Evolutionary conservation across 2,329 filamentous ascomycete genomes (phyloP), one percentile per base, ranked within the genome.

Genomic region (Ascochyta koolunga): DNA sequence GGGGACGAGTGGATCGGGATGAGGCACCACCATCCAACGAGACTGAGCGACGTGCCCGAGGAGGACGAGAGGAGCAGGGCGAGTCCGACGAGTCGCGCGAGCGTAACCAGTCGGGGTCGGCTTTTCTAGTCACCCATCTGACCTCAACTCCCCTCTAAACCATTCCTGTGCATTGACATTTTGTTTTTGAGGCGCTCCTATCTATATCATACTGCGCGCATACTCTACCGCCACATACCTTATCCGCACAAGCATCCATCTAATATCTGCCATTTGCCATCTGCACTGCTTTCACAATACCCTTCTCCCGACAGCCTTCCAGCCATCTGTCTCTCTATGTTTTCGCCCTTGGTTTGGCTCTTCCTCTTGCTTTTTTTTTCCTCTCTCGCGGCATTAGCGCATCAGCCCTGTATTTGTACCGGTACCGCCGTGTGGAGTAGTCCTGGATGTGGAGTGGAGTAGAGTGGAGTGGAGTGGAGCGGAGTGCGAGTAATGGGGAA

Each of bases 31-130:
- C 73, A 76, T 43, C 73, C 73, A 0, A 76, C 73, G 2, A 57
- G 73, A 33, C 50, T 76, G 56, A 76, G 73, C 54, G 73, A 76
- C 53, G 73, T 76, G n/a, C 66, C 72, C 18, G 72, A 75, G 55
- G 73, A 76, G 50, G 73, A 76, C 38, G 73, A 76, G 61, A 55
- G 72, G 39, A 76, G 73, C 42, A 61, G 72, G 32, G 74, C 73
- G 10, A 71, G 68, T 16, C 72, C 72, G 0, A 54, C 51, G 7
- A 74, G 71, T 40, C 50, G 73, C 22, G 73, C 72, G 8, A 76
- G 73, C 39, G 70, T 74, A 50, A 62, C 69, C 6, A 69, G 67
- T 47, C 61, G 68, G 29, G 66, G 68, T n/a, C 49, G 62, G 18
- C 47, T 66, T 13, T 54, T 54, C 36, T 54, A 43, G 24, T 9